Conservation (phyloP, 202 grass and related monocot species). For the Bolboschoenoplectus hybrid region DNA sequence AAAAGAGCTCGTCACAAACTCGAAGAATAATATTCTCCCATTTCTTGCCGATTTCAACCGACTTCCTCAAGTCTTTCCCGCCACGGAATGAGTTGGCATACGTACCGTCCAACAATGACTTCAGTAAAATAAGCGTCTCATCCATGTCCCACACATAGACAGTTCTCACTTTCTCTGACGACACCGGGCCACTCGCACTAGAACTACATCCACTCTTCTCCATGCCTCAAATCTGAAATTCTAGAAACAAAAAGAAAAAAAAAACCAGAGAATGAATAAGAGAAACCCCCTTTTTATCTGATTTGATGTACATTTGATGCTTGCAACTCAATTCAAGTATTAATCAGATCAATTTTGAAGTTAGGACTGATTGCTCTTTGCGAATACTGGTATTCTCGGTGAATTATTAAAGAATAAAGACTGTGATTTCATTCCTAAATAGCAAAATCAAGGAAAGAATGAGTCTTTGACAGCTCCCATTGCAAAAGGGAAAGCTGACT, state of each 20-base stretch:
- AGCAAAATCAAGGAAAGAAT: background rate
- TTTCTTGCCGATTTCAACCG: conserved; percentile 79
- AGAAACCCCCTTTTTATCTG: background rate
- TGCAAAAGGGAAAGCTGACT: background rate
- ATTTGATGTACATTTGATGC: background rate
- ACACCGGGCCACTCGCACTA: background rate
- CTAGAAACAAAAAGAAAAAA: background rate
- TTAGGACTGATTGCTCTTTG: background rate
- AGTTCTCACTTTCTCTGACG: conserved; percentile 16
- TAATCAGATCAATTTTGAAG: background rate
- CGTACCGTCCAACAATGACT: conserved; percentile 85
- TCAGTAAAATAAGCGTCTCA: conserved; percentile 93
- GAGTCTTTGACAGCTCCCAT: background rate
- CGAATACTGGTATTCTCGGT: background rate
- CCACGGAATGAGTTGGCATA: conserved; percentile 74
- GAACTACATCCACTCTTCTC: conserved; percentile 19
- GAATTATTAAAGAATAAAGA: background rate
- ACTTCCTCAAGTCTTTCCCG: conserved; percentile 67
- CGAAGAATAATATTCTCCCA: conserved; percentile 97
- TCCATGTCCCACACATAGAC: conserved; percentile 99
- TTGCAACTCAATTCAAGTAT: background rate
- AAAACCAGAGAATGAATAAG: conserved; percentile 22
- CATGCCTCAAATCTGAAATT: conserved; percentile 15
- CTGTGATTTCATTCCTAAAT: background rate
- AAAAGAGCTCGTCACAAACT: conserved; percentile 86